Percentiles rank a stretch among this genome's conserved stretches.
These are phyloP conservation scores for Cladophialophora immunda DNA, from an alignment of 2,329 filamentous ascomycete species.

Conservation along the genomic window DNA sequence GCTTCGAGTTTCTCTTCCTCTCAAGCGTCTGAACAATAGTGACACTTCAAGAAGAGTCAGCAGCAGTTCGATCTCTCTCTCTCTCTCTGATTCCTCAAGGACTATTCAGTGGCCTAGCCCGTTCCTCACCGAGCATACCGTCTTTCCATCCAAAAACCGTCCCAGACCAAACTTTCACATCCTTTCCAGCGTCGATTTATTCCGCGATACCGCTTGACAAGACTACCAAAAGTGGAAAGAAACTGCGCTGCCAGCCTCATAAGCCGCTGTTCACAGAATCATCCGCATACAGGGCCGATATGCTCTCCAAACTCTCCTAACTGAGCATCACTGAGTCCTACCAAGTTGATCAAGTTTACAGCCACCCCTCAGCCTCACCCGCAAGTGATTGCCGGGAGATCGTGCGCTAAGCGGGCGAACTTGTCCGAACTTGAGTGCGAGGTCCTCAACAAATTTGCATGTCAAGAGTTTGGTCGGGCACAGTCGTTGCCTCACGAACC, in stretches of 20 bases:
- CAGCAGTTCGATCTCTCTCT: not conserved
- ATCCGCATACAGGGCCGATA: not conserved
- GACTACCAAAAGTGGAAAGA: not conserved
- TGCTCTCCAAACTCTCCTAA: not conserved
- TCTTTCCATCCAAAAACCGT: not conserved
- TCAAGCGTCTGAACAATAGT: not conserved
- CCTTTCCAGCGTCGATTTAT: not conserved
- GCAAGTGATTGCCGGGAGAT: not conserved
- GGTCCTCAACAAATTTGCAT: conserved; percentile 1
- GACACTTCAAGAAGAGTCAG: not conserved
- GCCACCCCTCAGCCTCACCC: not conserved
- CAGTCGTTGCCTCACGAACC: not conserved
- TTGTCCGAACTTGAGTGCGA: not conserved
- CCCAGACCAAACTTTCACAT: not conserved
- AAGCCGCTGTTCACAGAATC: not conserved
- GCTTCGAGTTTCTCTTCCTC: not conserved
- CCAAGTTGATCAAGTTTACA: not conserved
- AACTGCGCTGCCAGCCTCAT: not conserved
- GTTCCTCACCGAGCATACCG: not conserved
- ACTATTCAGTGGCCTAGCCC: not conserved
- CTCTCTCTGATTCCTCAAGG: not conserved
- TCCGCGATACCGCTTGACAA: not conserved
- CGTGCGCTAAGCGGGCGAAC: not conserved
- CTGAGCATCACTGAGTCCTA: not conserved
- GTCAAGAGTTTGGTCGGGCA: not conserved